Percentiles rank a stretch among this genome's conserved stretches.
Conservation (phyloP, 306 rosid genomes). For the Cyclanthera cordifolia region DNA sequence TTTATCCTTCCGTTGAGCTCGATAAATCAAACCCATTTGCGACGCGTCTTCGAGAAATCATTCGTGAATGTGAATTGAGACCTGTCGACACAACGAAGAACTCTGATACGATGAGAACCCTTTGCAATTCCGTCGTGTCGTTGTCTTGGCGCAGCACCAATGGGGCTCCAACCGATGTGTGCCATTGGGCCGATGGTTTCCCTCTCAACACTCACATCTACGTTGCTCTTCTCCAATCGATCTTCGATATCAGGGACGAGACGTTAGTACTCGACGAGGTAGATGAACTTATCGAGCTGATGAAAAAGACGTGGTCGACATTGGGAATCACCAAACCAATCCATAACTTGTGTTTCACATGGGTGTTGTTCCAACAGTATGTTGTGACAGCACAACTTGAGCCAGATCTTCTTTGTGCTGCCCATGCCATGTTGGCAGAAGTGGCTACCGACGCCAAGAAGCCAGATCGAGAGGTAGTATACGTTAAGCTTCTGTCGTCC, state of each 20-base stretch:
- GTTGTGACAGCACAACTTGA: constrained; percentile 60
- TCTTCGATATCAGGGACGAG: constrained; percentile 73
- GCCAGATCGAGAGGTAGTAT: constrained; percentile 42
- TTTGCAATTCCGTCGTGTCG: constrained; percentile 75
- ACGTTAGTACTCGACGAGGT: constrained; percentile 83
- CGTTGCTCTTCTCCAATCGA: constrained; percentile 51
- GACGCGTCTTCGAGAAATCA: constrained; percentile 58
- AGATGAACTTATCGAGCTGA: constrained; percentile 77
- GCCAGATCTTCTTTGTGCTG: constrained; percentile 65
- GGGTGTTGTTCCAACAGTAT: constrained; percentile 77
- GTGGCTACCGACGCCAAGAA: constrained; percentile 66
- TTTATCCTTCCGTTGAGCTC: constrained; percentile 51
- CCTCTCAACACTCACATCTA: constrained; percentile 70
- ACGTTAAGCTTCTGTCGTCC: constrained; percentile 45
- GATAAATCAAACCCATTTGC: constrained; percentile 54
- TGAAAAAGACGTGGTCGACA: constrained; percentile 79
- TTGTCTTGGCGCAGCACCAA: constrained; percentile 70
- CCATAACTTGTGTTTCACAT: constrained; percentile 71
- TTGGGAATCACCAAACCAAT: constrained; percentile 53
- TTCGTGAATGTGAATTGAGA: constrained; percentile 25
- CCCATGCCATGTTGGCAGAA: constrained; percentile 60
- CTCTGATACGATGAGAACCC: constrained; percentile 82
- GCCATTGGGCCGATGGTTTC: constrained; percentile 94
- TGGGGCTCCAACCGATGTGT: constrained; percentile 63
- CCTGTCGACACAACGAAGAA: constrained; percentile 60